Base-by-base conservation (phyloP, 148 eudicot species). In the Diospyros kaki region DNA sequence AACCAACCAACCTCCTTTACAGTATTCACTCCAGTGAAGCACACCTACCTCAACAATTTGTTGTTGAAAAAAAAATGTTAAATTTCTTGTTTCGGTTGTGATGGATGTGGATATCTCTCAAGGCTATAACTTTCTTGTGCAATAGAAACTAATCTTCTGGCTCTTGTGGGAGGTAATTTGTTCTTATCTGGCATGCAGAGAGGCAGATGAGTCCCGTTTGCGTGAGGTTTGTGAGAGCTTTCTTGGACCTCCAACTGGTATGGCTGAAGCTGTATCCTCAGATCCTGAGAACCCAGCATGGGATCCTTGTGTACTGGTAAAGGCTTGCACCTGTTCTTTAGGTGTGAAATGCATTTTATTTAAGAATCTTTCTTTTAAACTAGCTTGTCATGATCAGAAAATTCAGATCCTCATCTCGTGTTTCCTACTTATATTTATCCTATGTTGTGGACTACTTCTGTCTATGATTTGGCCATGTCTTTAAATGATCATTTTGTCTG, bases 231-330 rank as follows among this genome's bases (percentile, higher is more conserved):
- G 98, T 68, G 98, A 95, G 83, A 85, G 86, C 84, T 92, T 87
- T 81, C 96, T 95, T 65, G 98, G 98, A 72, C 98, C 98, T 72
- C 97, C 98, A 40, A 84, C 90, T 40, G 97, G 98, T 73, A 94
- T 92, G 97, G 88, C 82, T 71, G 91, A 83, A 71, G 81, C 83
- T 45, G 79, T 78, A 7, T 64, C 83, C 58, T 80, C 89, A 52
- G 84, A 86, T 69, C 72, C 78, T 46, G 79, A 82, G 82, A 76
- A 84, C 77, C 88, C 80, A 38, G 80, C 86, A 53, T 95, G 98
- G 98, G 97, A 95, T 86, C 94, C 98, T 77, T 90, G 83, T 80
- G 84, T 95, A 68, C 91, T 95, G 74, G 98, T 94, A 81, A 81
- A 84, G 90, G 75, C 58, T 80, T 71, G 42, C 41, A 64, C 72